These are phyloP conservation scores for Tuber microsphaerosporum DNA, from an alignment of 495 filamentous ascomycete species.

Conservation along the genomic window DNA sequence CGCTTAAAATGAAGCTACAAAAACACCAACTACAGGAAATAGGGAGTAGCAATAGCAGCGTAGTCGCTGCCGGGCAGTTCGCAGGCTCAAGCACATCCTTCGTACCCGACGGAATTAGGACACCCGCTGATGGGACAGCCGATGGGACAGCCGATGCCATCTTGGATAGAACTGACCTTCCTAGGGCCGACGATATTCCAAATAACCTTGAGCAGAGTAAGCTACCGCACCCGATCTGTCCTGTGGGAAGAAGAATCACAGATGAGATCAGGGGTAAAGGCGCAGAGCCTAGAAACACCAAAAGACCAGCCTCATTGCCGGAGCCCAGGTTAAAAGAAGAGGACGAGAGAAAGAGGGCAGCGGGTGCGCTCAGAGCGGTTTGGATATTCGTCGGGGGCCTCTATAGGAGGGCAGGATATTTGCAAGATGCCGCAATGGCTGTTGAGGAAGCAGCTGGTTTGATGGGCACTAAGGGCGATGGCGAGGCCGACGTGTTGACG, in stretches of 20 bases:
- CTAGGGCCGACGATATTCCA: slow-evolving; percentile 35
- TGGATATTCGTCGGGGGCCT: slow-evolving; percentile 87
- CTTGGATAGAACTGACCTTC: slow-evolving; percentile 19
- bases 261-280: slow-evolving; percentile 33
- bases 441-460: slow-evolving; percentile 71
- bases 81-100: slow-evolving; percentile 28
- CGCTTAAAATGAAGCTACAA: slow-evolving; percentile 37
- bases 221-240: slow-evolving; percentile 34
- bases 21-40: slow-evolving; percentile 34
- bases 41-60: slow-evolving; percentile 13
- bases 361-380: slow-evolving; percentile 48
- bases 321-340: slow-evolving; percentile 41
- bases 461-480: slow-evolving; percentile 43
- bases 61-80: slow-evolving; percentile 21
- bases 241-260: slow-evolving; percentile 33
- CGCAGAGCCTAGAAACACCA: slow-evolving; percentile 32
- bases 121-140: slow-evolving; percentile 14
- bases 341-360: slow-evolving; percentile 38
- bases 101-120: slow-evolving; percentile 21
- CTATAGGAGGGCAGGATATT: slow-evolving; percentile 75
- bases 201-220: slow-evolving; percentile 39
- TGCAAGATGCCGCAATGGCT: slow-evolving; percentile 69
- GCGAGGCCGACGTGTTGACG: slow-evolving; percentile 37
- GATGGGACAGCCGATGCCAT: slow-evolving; percentile 2
- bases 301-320: slow-evolving; percentile 32